Evolutionary conservation across 2,329 filamentous ascomycete genomes (phyloP), one percentile per base, ranked within the genome.

Genomic region (Scytalidium sp.): DNA sequence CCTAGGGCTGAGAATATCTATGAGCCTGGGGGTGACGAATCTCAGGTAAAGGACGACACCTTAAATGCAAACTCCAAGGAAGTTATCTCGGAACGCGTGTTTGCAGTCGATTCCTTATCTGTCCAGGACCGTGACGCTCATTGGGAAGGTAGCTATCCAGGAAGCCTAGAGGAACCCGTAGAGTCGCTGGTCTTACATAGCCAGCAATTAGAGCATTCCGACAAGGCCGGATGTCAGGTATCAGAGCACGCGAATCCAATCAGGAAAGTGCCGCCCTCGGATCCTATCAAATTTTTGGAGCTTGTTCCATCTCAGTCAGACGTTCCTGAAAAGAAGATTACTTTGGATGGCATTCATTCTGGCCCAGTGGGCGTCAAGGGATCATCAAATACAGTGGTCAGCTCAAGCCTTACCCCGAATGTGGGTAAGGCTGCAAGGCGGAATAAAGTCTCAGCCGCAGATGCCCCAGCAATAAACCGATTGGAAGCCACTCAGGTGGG

Each of bases 241-340:
- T 10, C 8, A 19, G 46, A 54, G 42, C 45, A 51, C 9, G 51
- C 41, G 19, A 42, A 41, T 15, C 46, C 52, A 46, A 22, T 36
- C 22, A 42, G 53, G 32, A 52, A 56, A 41, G 39, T 45, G 22
- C 49, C 47, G 15, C 49, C 46, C n/a, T 46, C 29, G n/a, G 52
- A 56, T 13, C 61, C 60, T 23, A 49, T 63, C 7, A 50, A 64
- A 32, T 59, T 57, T 22, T 49, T 53, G 39, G 58, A 63, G 23
- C 48, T 61, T 46, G 52, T 57, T 27, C 46, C 22, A 21, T 25
- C 44, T 7, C 49, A 51, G 21, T 42, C 46, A 17, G 43, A 21
- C 10, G 45, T 52, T 17, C 43, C 39, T 9, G 49, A 52, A 32
- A 49, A 29, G 13, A 49, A 43, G 19, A 49, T 32, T 19, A 19